These are phyloP conservation scores for Prunus mongolica DNA, from an alignment of 306 rosid species.

Conservation along the genomic window DNA sequence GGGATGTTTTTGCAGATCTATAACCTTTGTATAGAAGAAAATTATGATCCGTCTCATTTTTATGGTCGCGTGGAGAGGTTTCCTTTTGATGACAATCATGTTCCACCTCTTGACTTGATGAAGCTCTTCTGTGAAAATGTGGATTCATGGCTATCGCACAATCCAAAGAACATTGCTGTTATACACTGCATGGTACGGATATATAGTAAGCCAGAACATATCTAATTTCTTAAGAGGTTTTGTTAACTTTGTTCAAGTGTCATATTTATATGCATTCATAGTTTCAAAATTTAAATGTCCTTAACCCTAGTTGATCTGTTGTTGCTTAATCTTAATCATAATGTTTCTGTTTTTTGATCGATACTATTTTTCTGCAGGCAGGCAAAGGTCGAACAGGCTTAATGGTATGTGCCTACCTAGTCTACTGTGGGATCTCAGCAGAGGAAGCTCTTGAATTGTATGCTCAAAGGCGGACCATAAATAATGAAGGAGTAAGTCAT, in stretches of 20 bases:
- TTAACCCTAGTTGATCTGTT: too few species aligned
- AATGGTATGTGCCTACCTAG: slow-evolving; percentile 82
- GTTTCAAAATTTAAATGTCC: too few species aligned
- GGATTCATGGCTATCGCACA: slow-evolving; percentile 60
- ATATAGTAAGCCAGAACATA: slow-evolving; percentile 6
- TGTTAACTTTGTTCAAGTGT: neutral
- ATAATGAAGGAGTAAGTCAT: slow-evolving; percentile 95
- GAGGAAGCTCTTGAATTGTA: slow-evolving; percentile 86
- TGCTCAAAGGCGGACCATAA: slow-evolving; percentile 85
- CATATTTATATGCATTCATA: neutral
- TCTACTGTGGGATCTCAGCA: slow-evolving; percentile 73
- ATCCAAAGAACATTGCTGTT: slow-evolving; percentile 73
- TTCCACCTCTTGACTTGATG: slow-evolving; percentile 73
- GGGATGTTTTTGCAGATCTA: slow-evolving; percentile 51
- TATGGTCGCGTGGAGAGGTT: slow-evolving; percentile 78
- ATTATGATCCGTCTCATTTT: slow-evolving; percentile 70
- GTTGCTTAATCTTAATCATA: neutral
- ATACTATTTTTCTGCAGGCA: slow-evolving; percentile 60
- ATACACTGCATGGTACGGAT: slow-evolving; percentile 87
- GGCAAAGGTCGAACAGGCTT: slow-evolving; percentile 97
- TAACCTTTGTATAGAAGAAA: slow-evolving; percentile 89
- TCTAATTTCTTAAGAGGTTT: slow-evolving; percentile 3
- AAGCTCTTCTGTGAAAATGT: slow-evolving; percentile 79
- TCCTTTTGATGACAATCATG: slow-evolving; percentile 96
- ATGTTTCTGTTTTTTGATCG: neutral